Evolutionary conservation across 2,329 filamentous ascomycete genomes (phyloP).

Genomic region (Stemphylium lycopersici): DNA sequence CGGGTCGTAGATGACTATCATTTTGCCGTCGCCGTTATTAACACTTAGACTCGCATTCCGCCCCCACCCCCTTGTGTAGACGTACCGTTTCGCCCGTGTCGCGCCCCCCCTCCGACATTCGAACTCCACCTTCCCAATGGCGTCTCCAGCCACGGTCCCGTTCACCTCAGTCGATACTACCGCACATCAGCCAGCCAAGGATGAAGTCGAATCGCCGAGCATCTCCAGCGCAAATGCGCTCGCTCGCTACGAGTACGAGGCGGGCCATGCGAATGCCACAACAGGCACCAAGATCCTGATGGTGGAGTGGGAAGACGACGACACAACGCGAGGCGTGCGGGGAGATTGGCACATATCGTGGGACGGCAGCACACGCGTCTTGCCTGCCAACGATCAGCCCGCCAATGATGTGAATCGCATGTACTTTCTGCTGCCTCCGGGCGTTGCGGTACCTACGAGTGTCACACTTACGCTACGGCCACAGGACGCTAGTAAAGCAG

Average conservation of each 20-base stretch:
- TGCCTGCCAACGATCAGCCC: constrained; percentile 67
- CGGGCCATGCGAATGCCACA: constrained; percentile 66
- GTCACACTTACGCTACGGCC: constrained; percentile 67
- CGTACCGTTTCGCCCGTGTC: constrained; percentile 35
- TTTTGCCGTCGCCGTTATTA: constrained; percentile 42
- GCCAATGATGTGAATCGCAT: constrained; percentile 64
- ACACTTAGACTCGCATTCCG: constrained; percentile 38
- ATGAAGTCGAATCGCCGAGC: constrained; percentile 55
- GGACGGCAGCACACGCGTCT: constrained; percentile 77
- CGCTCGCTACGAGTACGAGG: constrained; percentile 86
- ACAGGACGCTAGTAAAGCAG: constrained; percentile 51
- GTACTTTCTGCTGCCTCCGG: constrained; percentile 81
- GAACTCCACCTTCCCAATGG: constrained; percentile 39
- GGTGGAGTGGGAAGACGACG: constrained; percentile 83
- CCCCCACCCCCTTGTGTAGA: constrained; percentile 41
- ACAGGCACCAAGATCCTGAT: constrained; percentile 91
- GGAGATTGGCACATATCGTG: constrained; percentile 80
- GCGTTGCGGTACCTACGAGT: constrained; percentile 71
- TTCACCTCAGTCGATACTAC: constrained; percentile 54
- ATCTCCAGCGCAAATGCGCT: constrained; percentile 64
- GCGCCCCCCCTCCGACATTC: constrained; percentile 26
- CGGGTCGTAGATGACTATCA: constrained; percentile 33
- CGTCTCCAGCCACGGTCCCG: constrained; percentile 42
- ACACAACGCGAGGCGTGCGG: constrained; percentile 53
- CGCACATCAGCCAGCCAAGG: constrained; percentile 35